phyloP scores from a whole-genome alignment of 2,329 filamentous ascomycete genomes.

The Cladosporium sp. region DNA sequence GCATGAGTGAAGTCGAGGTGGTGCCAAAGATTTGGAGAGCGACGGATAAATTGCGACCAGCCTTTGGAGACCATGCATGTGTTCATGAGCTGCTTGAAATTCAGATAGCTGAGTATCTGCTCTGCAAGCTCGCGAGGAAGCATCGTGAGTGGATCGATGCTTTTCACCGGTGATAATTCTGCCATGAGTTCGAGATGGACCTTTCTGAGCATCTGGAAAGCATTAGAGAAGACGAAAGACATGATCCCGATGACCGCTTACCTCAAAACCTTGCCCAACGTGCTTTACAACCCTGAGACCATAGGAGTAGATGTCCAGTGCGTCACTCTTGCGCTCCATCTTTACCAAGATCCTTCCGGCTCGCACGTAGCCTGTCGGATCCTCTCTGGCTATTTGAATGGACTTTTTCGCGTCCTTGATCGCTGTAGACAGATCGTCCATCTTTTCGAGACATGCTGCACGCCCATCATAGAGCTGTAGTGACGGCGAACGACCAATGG shows the following conservation, averaged over 20 bases:
- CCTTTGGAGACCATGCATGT: slow-evolving; percentile 52
- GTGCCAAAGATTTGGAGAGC: slow-evolving; percentile 47
- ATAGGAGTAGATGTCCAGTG: slow-evolving; percentile 54
- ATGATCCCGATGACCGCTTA: slow-evolving; percentile 2
- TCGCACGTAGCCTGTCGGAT: slow-evolving; percentile 56
- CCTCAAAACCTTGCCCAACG: slow-evolving; percentile 32
- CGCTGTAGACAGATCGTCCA: slow-evolving; percentile 47
- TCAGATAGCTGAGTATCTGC: slow-evolving; percentile 49
- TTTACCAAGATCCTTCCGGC: slow-evolving; percentile 47
- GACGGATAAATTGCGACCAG: slow-evolving; percentile 51
- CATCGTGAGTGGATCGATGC: slow-evolving; percentile 49
- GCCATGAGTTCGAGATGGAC: slow-evolving; percentile 45
- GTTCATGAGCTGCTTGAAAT: slow-evolving; percentile 45
- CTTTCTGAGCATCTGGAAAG: slow-evolving; percentile 20
- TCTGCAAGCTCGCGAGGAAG: slow-evolving; percentile 53
- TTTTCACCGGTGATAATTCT: slow-evolving; percentile 39
- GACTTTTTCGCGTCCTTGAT: slow-evolving; percentile 55
- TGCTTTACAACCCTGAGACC: slow-evolving; percentile 51
- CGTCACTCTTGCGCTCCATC: slow-evolving; percentile 49
- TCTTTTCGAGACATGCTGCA: slow-evolving; percentile 52
- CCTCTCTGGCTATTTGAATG: slow-evolving; percentile 48
- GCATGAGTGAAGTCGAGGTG: slow-evolving; percentile 50
- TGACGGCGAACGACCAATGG: slow-evolving; percentile 27
- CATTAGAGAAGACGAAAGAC: neutral
- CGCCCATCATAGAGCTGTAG: slow-evolving; percentile 50